phyloP scores from a whole-genome alignment of 2,329 filamentous ascomycete genomes.

The Aspergillus uvarum region DNA sequence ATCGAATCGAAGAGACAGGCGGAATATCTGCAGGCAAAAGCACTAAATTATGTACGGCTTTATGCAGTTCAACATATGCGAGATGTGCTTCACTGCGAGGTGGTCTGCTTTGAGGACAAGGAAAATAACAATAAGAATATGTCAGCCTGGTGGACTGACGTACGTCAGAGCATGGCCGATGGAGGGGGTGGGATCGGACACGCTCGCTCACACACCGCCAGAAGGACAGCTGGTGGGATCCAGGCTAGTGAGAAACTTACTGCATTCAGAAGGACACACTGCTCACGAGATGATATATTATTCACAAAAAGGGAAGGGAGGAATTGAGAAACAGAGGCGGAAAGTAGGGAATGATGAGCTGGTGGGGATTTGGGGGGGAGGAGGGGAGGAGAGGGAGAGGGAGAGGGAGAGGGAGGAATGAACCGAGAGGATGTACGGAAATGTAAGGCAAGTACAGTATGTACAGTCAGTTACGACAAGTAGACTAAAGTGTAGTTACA shows the following conservation, averaged over 20 bases:
- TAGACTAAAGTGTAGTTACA: not conserved
- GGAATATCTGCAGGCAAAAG: slow-evolving; percentile 20
- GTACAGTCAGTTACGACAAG: not conserved
- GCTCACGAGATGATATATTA: not conserved
- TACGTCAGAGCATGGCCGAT: slow-evolving; percentile 28
- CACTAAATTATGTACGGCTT: slow-evolving; percentile 21
- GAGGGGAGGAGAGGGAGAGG: slow-evolving; percentile 11
- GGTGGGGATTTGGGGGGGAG: not conserved
- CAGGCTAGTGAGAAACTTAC: slow-evolving; percentile 15
- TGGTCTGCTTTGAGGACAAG: slow-evolving; percentile 11
- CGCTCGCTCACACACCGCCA: slow-evolving; percentile 1
- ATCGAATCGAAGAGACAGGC: slow-evolving; percentile 11
- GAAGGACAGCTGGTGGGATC: slow-evolving; percentile 14
- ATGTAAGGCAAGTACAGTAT: not conserved
- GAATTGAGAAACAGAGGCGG: not conserved
- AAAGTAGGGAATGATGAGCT: not conserved
- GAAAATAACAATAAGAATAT: slow-evolving; percentile 24
- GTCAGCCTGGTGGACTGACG: slow-evolving; percentile 32
- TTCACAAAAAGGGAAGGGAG: not conserved
- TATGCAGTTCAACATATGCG: slow-evolving; percentile 21
- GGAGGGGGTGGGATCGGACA: slow-evolving; percentile 16
- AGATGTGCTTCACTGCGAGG: slow-evolving; percentile 12
- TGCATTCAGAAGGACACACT: slow-evolving; percentile 6
- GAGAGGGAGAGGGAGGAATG: slow-evolving; percentile 24
- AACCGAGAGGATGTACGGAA: slow-evolving; percentile 1